Evolutionary conservation across 352 stramenopile species (phyloP), one percentile per base, ranked within the genome.

Genomic region (Globisporangium irregulare): DNA sequence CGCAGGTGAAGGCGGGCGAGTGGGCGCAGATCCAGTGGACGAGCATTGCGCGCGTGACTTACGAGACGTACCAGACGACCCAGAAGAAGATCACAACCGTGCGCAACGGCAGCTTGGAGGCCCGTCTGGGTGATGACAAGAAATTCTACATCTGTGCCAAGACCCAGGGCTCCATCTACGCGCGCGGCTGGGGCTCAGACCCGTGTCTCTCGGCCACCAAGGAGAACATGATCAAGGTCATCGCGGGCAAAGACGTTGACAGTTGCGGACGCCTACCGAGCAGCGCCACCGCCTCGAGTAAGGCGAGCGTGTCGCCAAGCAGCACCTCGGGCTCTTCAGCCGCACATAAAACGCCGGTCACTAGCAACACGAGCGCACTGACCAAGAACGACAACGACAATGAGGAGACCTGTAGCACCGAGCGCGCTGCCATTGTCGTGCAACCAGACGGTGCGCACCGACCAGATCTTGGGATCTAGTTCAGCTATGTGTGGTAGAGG

Each of bases 31-130:
- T 84, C 46, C 65, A 67, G 27, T 84, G 74, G 74, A 15, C 62
- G 51, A 73, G 70, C 57, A 60, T 81, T 58, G 66, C 66, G 25
- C 69, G 73, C 50, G 77, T 84, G 12, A 84, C 77, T 36, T 84
- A 80, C 72, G 72, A 80, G 48, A 66, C 36, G 46, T 78, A 78
- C 68, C 63, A 69, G 29, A 34, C 27, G 20, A 74, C 34, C 15
- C 77, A 84, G 66, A 67, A 64, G 56, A 84, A 84, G 58, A 72
- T 56, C 66, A 76, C 72, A 56, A 84, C 77, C 4, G 72, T 80
- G 43, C 59, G 58, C 38, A 81, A 79, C 55, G 67, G 57, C 51
- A 80, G 73, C 61, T 12, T 55, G 18, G 68, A 81, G 64, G 77
- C 77, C 20, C 73, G 64, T 1, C 25, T 59, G 24, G 62, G 73